Evolutionary conservation across 768 basidiomycete species (phyloP), one percentile per base, ranked within the genome.

Genomic region (Xerocomellus chrysenteron): DNA sequence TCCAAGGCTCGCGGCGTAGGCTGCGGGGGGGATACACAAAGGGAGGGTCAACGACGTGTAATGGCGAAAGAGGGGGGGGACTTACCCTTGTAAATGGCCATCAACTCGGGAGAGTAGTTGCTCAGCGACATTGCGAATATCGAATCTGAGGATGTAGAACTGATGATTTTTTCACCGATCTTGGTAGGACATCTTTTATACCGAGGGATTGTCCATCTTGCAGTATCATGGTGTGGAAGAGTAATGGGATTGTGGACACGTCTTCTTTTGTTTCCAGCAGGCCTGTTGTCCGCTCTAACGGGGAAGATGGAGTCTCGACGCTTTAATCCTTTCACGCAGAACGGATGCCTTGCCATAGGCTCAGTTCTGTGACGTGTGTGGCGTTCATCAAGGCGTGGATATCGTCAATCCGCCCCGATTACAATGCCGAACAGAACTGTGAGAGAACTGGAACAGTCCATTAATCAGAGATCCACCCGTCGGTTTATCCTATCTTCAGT

Each of bases 31-130:
- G 3, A 3, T 2, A 39, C 13, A 33, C 21, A 21, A 14, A 5
- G 36, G 35, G 4, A 30, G 12, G 1, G 44, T 59, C 24, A 63
- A 30, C 28, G 7, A 26, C 5, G 13, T 3, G 21, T 2, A 19
- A 32, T 19, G 17, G 17, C 2, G 16, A 7, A 16, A 26, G 5
- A 37, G 3, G 11, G 3, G n/a, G 10, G 16, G 14, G 13, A 50
- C 60, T 35, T 9, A 58, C 63, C 51, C 28, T 6, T 54, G 52
- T 46, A 56, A 5, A 10, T 9, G 8, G 41, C 54, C 46, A 58
- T 55, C 49, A 58, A 48, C 35, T 64, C 59, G 28, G 59, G 48
- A 0, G 59, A 10, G 13, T 61, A 42, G 7, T 41, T 53, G 28
- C 14, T 54, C 16, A 10, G 4, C 24, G 35, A 37, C 53, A 61